Base-by-base conservation (phyloP, 495 filamentous ascomycete species). In the Talaromyces adpressus region DNA sequence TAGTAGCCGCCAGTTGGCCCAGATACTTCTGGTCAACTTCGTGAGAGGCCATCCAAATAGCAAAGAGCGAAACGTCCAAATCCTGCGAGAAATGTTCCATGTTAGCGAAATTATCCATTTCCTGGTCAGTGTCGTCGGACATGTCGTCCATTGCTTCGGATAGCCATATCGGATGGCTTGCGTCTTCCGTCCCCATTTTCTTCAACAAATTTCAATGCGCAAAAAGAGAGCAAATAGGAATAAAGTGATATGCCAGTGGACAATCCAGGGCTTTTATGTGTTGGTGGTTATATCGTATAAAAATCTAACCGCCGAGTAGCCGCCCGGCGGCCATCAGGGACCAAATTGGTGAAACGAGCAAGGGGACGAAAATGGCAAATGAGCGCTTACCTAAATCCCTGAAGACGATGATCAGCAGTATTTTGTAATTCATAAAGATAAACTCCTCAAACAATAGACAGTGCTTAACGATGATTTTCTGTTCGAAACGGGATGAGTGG, bases 11-110 rank as follows among this genome's bases (percentile, higher is more conserved):
- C 67, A 95, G 88, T 68, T 85, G 85, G 73, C 91, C 92, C 67
- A 98, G 82, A 75, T 92, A 96, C 78, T 97, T 98, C 79, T 97
- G 92, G 73, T 98, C 94, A 52, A 98, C 90, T 74, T 96, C 92
- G 56, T 91, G 92, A 72, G 91, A 92, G 74, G 95, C 93, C 94
- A 97, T 98, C 81, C 81, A 83, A 70, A 77, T 68, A 69, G 64
- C 63, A 36, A 79, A 65, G 18, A 69, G 59, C 12, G 57, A 63
- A 29, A 70, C 56, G 39, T 70, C 73, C 69, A 68, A 65, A 27
- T 62, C 39, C 59, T 59, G 63, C 49, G 18, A 54, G 54, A 63
- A 63, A 59, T 57, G 32, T 53, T 54, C 41, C 18, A 59, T 16
- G 59, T 70, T 59, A 74, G 68, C 60, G 45, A 47, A 29, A 62